These are phyloP conservation scores for Candida taoyuanica DNA, from an alignment of 805 yeast genomes.

Conservation along the genomic window DNA sequence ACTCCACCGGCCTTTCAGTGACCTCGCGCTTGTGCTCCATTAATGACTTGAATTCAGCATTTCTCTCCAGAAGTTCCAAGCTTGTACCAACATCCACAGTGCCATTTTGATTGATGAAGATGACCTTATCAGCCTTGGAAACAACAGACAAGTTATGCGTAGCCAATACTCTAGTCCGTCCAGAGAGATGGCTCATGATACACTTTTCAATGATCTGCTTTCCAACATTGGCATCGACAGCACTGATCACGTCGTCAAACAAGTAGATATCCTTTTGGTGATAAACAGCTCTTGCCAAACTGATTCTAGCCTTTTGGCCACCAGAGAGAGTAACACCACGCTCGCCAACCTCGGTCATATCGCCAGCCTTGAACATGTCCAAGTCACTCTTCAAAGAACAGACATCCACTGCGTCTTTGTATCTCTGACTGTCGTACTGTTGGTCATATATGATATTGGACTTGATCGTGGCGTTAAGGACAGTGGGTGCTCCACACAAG, in stretches of 20 bases:
- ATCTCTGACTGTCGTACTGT: conserved; percentile 69
- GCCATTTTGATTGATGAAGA: conserved; percentile 58
- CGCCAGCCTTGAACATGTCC: conserved; percentile 74
- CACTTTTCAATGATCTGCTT: conserved; percentile 65
- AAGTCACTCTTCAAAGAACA: conserved; percentile 80
- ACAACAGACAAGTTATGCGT: conserved; percentile 77
- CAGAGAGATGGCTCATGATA: conserved; percentile 47
- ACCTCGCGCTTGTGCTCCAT: conserved; percentile 33
- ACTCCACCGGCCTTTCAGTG: neutral
- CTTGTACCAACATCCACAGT: conserved; percentile 60
- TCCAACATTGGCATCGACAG: conserved; percentile 76
- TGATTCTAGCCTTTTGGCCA: conserved; percentile 92
- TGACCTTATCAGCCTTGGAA: conserved; percentile 58
- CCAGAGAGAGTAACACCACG: conserved; percentile 93
- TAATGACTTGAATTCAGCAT: conserved; percentile 43
- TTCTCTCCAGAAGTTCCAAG: conserved; percentile 42
- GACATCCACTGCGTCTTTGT: conserved; percentile 68
- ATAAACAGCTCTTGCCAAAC: conserved; percentile 91
- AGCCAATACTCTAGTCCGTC: conserved; percentile 66
- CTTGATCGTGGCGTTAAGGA: conserved; percentile 83
- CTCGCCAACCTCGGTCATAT: conserved; percentile 88
- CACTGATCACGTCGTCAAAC: conserved; percentile 50
- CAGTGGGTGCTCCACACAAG: conserved; percentile 68
- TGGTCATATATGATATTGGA: conserved; percentile 87
- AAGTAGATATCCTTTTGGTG: conserved; percentile 33